A percentile compares a stretch with the other conserved stretches of the same genome.
Conservation (phyloP, 495 filamentous ascomycete species). For the Xylaria curta region DNA sequence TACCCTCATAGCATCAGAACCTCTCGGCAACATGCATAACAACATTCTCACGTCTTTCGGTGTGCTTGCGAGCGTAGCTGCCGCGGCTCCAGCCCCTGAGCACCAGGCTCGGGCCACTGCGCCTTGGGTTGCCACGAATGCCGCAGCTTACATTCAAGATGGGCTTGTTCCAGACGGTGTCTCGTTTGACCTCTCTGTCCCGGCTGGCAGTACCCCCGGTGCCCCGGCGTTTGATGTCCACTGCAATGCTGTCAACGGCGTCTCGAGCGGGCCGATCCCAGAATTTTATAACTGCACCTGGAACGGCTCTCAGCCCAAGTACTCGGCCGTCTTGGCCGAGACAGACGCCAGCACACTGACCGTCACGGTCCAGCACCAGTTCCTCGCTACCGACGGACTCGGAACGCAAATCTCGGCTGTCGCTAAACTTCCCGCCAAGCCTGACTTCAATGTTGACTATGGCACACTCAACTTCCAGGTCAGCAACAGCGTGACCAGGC, state of each 20-base stretch:
- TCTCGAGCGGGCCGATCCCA: not conserved
- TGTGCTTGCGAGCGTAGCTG: not conserved
- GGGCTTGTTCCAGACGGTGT: not conserved
- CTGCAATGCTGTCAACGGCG: not conserved
- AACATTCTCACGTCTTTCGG: not conserved
- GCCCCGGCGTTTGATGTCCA: not conserved
- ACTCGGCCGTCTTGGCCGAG: not conserved
- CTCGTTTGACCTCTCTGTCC: not conserved
- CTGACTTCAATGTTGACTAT: not conserved
- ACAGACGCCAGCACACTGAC: not conserved
- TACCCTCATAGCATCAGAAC: not conserved
- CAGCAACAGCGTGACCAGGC: not conserved
- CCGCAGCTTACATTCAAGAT: not conserved
- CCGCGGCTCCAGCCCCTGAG: not conserved
- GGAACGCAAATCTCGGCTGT: not conserved
- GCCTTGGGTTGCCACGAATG: not conserved
- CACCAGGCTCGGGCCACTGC: not conserved
- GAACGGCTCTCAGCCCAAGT: not conserved
- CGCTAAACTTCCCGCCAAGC: not conserved
- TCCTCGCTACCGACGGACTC: not conserved
- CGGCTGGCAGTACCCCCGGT: not conserved
- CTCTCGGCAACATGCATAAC: constrained; percentile 1
- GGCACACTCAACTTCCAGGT: not conserved
- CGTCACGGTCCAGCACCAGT: not conserved
- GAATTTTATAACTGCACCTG: not conserved